Evolutionary conservation across 1,284 basidiomycete genomes (phyloP).

Genomic region (Ustilago hordei): DNA sequence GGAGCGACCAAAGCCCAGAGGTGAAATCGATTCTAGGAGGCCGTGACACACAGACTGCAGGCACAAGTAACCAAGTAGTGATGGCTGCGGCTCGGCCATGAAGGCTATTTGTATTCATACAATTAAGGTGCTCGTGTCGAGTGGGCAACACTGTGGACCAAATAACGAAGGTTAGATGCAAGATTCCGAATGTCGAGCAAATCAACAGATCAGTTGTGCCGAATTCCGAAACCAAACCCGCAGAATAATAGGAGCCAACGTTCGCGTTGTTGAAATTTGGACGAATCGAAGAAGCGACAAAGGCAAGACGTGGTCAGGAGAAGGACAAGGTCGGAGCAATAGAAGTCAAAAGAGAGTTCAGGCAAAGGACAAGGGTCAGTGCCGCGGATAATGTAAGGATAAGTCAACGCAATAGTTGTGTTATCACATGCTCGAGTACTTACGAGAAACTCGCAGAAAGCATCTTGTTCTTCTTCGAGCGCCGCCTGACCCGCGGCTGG

Average conservation of each 20-base stretch:
- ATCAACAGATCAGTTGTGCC: background rate
- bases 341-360: background rate
- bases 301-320: background rate
- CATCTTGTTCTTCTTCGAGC: slow-evolving; percentile 52
- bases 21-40: too few relatives aligned
- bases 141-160: slow-evolving; percentile 11
- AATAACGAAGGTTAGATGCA: background rate
- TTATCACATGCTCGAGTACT: background rate
- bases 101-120: background rate
- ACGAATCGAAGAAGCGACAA: background rate
- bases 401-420: background rate
- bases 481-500: slow-evolving; percentile 32
- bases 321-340: background rate
- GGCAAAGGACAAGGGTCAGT: background rate
- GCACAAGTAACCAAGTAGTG: background rate
- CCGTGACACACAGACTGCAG: background rate
- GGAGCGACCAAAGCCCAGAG: too few relatives aligned
- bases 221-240: background rate
- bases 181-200: background rate
- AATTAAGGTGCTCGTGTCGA: slow-evolving; percentile 17
- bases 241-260: background rate
- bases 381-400: background rate
- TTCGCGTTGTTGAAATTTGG: background rate
- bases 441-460: slow-evolving; percentile 60
- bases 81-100: background rate